These are phyloP conservation scores for Geotrichum ghanense DNA, from an alignment of 805 yeast genomes.

Conservation along the genomic window DNA sequence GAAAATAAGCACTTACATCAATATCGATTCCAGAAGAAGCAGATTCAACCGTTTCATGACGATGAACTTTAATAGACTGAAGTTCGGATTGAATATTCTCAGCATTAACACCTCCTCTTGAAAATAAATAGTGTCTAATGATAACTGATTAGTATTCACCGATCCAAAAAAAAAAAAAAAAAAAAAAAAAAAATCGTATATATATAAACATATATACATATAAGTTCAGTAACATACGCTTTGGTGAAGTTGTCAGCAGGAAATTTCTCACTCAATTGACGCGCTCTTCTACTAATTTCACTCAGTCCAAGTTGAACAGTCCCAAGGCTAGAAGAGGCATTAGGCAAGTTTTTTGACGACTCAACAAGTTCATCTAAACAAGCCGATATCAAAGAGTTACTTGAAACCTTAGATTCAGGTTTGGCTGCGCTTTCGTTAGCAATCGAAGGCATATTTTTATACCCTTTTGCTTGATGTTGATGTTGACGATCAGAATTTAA, in stretches of 20 bases:
- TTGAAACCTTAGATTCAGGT: not conserved
- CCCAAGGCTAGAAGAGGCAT: constrained; percentile 54
- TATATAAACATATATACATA: not conserved
- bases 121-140: constrained; percentile 60
- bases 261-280: constrained; percentile 48
- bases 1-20: constrained; percentile 22
- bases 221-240: constrained; percentile 17
- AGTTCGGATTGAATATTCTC: constrained; percentile 61
- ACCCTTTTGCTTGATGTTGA: too few species aligned
- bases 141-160: too few species aligned
- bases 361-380: constrained; percentile 63
- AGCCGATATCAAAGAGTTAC: constrained; percentile 22
- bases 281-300: constrained; percentile 64
- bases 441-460: not conserved
- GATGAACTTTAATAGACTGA: constrained; percentile 29
- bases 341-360: constrained; percentile 66
- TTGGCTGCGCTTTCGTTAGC: not conserved
- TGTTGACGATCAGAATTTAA: not conserved
- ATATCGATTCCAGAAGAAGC: constrained; percentile 15
- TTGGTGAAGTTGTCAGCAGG: constrained; percentile 28
- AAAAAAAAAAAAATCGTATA: too few species aligned
- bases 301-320: constrained; percentile 68
- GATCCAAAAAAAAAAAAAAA: too few species aligned
- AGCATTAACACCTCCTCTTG: constrained; percentile 79
- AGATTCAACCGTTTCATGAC: constrained; percentile 19